Evolutionary conservation across 805 yeast genomes (phyloP).

Genomic region (Candida lessepsii): DNA sequence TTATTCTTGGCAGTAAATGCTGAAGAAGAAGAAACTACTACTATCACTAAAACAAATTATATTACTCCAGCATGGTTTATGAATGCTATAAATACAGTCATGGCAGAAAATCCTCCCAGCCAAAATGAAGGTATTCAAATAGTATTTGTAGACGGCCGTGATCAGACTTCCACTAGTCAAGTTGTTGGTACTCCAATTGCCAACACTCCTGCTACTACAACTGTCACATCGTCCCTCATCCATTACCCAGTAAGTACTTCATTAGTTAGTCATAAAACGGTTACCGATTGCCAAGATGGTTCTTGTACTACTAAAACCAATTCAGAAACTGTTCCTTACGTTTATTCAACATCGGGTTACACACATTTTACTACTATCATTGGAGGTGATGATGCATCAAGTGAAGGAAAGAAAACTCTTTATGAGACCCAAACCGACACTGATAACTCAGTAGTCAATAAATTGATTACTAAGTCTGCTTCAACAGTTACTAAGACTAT

Average conservation of each 20-base stretch:
- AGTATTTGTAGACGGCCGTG: slow-evolving; percentile 27
- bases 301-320: slow-evolving; percentile 15
- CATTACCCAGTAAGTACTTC: slow-evolving; percentile 21
- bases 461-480: slow-evolving; percentile 19
- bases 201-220: slow-evolving; percentile 1
- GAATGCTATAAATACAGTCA: slow-evolving; percentile 17
- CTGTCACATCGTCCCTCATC: slow-evolving; percentile 19
- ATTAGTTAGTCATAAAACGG: slow-evolving; percentile 15
- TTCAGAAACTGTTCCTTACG: slow-evolving; percentile 13
- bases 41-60: slow-evolving; percentile 27
- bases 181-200: slow-evolving; percentile 1
- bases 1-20: slow-evolving; percentile 5
- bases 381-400: neutral
- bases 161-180: slow-evolving; percentile 1
- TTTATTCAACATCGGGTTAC: slow-evolving; percentile 18
- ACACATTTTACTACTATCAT: slow-evolving; percentile 11
- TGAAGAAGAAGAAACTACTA: slow-evolving; percentile 18
- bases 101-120: slow-evolving; percentile 19
- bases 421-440: slow-evolving; percentile 22
- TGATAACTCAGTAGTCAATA: slow-evolving; percentile 14
- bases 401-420: neutral
- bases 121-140: slow-evolving; percentile 28
- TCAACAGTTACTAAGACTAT: slow-evolving; percentile 30
- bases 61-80: slow-evolving; percentile 24
- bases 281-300: slow-evolving; percentile 17